Base-by-base conservation (phyloP, 441 rosid genomes). In the Metrosideros polymorpha region DNA sequence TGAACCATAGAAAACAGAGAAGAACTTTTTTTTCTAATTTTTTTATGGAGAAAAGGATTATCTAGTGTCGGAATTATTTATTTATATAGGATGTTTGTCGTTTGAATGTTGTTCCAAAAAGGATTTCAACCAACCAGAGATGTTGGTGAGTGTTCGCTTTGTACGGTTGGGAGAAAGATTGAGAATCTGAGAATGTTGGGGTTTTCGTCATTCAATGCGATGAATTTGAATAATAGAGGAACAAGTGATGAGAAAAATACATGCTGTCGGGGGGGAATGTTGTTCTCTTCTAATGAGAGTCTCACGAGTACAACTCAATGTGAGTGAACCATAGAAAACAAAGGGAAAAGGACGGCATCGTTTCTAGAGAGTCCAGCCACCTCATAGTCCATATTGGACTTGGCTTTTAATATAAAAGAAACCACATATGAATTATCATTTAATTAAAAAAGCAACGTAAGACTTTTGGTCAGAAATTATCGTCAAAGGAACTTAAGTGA, bases 401-500 rank as follows among this genome's bases (percentile, higher is more conserved):
- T n/a, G n/a, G n/a, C n/a, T n/a, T n/a, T n/a, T n/a, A n/a, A n/a
- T n/a, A n/a, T n/a, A n/a, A n/a, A n/a, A n/a, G n/a, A n/a, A n/a
- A n/a, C n/a, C n/a, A n/a, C n/a, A n/a, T n/a, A n/a, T n/a, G n/a
- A n/a, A n/a, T n/a, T n/a, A n/a, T n/a, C n/a, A n/a, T n/a, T n/a
- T n/a, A n/a, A n/a, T n/a, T n/a, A n/a, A n/a, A n/a, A n/a, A n/a
- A n/a, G n/a, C n/a, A n/a, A 56, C 63, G 6, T 12, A 5, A 2
- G 10, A 56, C 7, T 12, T 56, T 27, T 56, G 12, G 12, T 56
- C 5, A 7, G 29, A 57, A n/a, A 27, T 56, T 57, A 4, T 57
- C 2, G 4, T 57, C 2, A 3, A 57, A 27, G n/a, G 2, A 12
- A n/a, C 1, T 57, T 57, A n/a, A n/a, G 7, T 0, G 0, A n/a